These are phyloP conservation scores for Spatholobus suberectus DNA, from an alignment of 306 rosid genomes.

Conservation along the genomic window DNA sequence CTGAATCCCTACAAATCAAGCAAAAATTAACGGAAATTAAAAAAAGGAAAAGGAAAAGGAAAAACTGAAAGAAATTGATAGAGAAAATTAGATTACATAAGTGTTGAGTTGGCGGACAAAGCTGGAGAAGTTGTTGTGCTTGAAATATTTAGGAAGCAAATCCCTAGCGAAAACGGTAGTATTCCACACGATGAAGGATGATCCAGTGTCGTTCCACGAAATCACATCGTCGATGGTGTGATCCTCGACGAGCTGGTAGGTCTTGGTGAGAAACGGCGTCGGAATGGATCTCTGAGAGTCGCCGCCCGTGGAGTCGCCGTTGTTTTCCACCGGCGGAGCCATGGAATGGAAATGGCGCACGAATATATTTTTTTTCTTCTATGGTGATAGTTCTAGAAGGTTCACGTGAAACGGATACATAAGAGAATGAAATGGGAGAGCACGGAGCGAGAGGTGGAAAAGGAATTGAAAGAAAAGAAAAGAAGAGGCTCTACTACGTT, in stretches of 20 bases:
- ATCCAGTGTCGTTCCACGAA: constrained; percentile 79
- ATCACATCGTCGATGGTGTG: constrained; percentile 62
- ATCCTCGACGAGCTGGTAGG: constrained; percentile 71
- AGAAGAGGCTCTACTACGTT: neutral
- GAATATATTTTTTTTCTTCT: neutral
- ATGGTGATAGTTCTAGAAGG: constrained; percentile 67
- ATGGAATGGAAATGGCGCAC: neutral
- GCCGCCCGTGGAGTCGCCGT: constrained; percentile 34
- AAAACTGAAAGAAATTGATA: neutral
- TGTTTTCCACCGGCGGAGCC: constrained; percentile 54
- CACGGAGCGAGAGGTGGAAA: neutral
- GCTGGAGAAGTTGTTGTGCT: constrained; percentile 26
- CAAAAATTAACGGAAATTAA: neutral
- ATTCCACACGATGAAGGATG: constrained; percentile 79
- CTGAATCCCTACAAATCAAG: constrained; percentile 60
- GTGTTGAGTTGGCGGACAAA: constrained; percentile 58
- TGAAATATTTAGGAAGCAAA: constrained; percentile 39
- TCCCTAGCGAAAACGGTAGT: constrained; percentile 75
- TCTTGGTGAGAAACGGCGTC: constrained; percentile 74
- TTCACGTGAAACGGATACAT: constrained; percentile 47
- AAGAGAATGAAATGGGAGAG: neutral
- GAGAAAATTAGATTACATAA: constrained; percentile 50
- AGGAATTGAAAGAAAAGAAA: neutral
- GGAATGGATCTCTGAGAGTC: constrained; percentile 55
- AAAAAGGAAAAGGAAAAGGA: neutral